phyloP scores from a whole-genome alignment of 169 alveolate genomes.

The Prorocentrum cordatum region DNA sequence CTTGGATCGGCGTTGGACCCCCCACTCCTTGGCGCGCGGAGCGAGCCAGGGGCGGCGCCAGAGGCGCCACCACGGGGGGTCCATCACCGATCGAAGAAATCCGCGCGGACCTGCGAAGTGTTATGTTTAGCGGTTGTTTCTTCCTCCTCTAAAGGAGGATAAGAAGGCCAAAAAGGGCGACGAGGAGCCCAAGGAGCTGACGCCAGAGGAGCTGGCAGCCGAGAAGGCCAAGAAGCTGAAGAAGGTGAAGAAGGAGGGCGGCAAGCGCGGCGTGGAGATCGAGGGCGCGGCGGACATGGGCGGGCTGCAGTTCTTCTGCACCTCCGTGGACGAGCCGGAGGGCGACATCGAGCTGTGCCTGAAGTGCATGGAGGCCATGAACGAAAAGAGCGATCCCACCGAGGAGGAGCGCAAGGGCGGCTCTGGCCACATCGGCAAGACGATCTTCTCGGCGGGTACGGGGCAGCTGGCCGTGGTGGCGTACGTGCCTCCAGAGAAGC shows the following conservation, averaged over 20 bases:
- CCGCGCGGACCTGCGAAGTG: too few relatives aligned
- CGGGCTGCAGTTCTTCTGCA: constrained; percentile 68
- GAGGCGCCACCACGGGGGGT: too few relatives aligned
- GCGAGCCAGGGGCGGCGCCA: too few relatives aligned
- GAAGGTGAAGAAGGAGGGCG: constrained; percentile 9
- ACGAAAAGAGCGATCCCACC: constrained; percentile 59
- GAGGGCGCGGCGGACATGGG: constrained; percentile 69
- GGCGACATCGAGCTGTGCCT: constrained; percentile 35
- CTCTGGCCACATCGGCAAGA: neutral
- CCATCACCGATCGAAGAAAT: too few relatives aligned
- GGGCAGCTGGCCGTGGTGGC: neutral
- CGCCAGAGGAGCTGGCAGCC: constrained; percentile 5
- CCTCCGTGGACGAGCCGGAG: constrained; percentile 40
- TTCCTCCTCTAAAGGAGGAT: too few relatives aligned
- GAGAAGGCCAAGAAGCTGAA: neutral
- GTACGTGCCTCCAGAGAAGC: neutral
- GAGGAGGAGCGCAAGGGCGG: constrained; percentile 63
- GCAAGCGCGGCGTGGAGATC: constrained; percentile 25
- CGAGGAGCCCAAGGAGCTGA: constrained; percentile 59
- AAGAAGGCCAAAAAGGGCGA: constrained; percentile 55
- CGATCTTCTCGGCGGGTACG: neutral
- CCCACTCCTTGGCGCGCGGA: too few relatives aligned
- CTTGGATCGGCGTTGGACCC: too few relatives aligned
- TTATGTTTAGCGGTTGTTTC: too few relatives aligned
- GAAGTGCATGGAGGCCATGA: constrained; percentile 69